phyloP scores from a whole-genome alignment of 2,329 filamentous ascomycete genomes.

The Onygenales sp. region DNA sequence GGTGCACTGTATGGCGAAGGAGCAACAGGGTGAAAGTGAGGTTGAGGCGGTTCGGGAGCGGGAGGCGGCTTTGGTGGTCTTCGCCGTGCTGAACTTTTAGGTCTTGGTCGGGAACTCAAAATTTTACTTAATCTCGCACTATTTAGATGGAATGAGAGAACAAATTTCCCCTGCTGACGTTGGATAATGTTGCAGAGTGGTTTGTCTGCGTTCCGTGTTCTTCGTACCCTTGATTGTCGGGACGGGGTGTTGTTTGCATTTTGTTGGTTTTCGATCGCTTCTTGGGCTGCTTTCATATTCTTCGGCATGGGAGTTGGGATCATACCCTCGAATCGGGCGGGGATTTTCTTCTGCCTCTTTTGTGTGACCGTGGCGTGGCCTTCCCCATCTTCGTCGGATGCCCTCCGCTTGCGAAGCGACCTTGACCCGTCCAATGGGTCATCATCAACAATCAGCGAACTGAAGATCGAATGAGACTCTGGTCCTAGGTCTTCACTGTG shows the following conservation, averaged over 20 bases:
- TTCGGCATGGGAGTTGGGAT: conserved; percentile 2
- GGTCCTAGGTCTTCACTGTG: conserved; percentile 55
- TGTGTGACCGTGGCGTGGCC: conserved; percentile 36
- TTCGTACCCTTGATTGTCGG: conserved; percentile 46
- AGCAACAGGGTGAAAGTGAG: conserved; percentile 51
- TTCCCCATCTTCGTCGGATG: conserved; percentile 57
- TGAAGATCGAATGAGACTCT: conserved; percentile 69
- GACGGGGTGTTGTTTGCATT: conserved; percentile 29
- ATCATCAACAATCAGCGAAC: conserved; percentile 60
- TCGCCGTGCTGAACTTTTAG: conserved; percentile 42
- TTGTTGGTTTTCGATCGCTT: conserved; percentile 44
- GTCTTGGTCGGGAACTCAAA: conserved; percentile 48
- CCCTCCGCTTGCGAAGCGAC: conserved; percentile 73
- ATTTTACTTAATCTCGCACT: conserved; percentile 52
- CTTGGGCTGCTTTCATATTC: conserved; percentile 1
- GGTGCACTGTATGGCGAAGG: conserved; percentile 60
- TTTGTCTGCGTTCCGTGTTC: conserved; percentile 39
- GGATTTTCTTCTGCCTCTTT: conserved; percentile 35
- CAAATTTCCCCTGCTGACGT: conserved; percentile 37
- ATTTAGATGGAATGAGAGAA: conserved; percentile 52
- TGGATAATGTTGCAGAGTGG: conserved; percentile 31
- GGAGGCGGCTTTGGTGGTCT: conserved; percentile 33
- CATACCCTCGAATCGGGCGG: conserved; percentile 16
- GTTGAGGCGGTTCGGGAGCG: conserved; percentile 36
- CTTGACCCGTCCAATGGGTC: conserved; percentile 68